These are phyloP conservation scores for Ustilago lituana DNA, from an alignment of 1,284 basidiomycete genomes.

Conservation along the genomic window DNA sequence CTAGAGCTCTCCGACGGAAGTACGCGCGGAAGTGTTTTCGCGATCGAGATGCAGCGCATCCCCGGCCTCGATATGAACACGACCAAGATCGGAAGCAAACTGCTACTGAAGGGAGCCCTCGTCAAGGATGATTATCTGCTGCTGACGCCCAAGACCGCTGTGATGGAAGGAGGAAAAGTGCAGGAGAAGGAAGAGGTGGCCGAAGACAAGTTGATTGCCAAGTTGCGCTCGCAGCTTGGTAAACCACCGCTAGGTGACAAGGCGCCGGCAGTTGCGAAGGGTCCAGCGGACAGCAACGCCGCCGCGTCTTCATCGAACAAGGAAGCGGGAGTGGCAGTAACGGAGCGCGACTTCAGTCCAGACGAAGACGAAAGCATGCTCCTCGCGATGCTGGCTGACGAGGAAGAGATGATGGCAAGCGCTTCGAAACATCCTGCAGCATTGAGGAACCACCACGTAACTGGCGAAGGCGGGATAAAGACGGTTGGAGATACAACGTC, in stretches of 20 bases:
- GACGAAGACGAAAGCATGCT: constrained; percentile 40
- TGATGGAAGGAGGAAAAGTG: constrained; percentile 30
- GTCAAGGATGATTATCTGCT: constrained; percentile 31
- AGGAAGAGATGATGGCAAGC: constrained; percentile 10
- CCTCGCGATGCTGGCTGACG: constrained; percentile 31
- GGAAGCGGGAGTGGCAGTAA: background rate
- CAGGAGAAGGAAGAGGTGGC: constrained; percentile 14
- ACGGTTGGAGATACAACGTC: background rate
- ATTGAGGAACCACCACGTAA: background rate
- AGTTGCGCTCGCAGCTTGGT: constrained; percentile 24
- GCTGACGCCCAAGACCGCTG: constrained; percentile 18
- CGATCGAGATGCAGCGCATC: constrained; percentile 34
- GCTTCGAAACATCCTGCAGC: background rate
- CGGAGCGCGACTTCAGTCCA: constrained; percentile 25
- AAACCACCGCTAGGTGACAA: constrained; percentile 4
- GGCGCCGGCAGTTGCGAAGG: too few species aligned
- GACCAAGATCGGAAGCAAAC: constrained; percentile 30
- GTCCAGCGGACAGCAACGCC: background rate
- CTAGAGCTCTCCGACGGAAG: constrained; percentile 88
- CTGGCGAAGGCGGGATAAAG: too few species aligned
- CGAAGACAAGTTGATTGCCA: constrained; percentile 29
- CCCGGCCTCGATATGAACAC: constrained; percentile 40
- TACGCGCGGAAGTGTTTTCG: constrained; percentile 82
- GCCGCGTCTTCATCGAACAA: background rate
- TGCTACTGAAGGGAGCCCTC: constrained; percentile 28